A percentile compares a stretch with the other conserved stretches of the same genome.
phyloP scores from a whole-genome alignment of 768 basidiomycete genomes.

The Fibroporia radiculosa region DNA sequence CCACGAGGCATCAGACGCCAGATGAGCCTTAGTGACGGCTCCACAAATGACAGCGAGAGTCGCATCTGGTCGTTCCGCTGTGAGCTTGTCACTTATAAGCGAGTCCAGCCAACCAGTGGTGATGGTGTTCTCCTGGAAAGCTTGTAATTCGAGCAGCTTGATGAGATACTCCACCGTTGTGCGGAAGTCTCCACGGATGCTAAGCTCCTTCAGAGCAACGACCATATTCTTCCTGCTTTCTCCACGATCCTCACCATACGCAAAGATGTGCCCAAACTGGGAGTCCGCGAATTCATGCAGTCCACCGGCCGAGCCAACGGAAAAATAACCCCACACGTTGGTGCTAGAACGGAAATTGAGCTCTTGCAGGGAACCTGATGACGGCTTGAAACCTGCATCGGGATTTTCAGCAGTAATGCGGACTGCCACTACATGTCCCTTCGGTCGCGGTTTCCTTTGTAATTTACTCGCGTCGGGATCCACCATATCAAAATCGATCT shows the following conservation, averaged over 20 bases:
- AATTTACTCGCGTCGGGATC: conserved; percentile 81
- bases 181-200: conserved; percentile 97
- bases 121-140: conserved; percentile 95
- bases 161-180: conserved; percentile 99
- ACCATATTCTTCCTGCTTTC: conserved; percentile 99
- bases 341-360: conserved; percentile 99
- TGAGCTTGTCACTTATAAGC: conserved; percentile 93
- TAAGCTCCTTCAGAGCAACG: conserved; percentile 94
- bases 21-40: conserved; percentile 90
- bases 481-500: conserved; percentile 95
- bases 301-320: conserved; percentile 90
- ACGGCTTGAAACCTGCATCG: conserved; percentile 99
- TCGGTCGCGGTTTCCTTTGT: conserved; percentile 92
- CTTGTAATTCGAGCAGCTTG: conserved; percentile 91
- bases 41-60: conserved; percentile 94
- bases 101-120: conserved; percentile 99
- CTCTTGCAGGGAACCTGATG: conserved; percentile 93
- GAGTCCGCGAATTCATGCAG: conserved; percentile 99
- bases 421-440: conserved; percentile 98
- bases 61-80: conserved; percentile 91
- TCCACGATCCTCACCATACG: conserved; percentile 91
- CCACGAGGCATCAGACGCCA: conserved; percentile 85
- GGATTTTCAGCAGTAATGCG: conserved; percentile 99
- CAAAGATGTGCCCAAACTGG: conserved; percentile 99
- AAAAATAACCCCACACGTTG: conserved; percentile 99